Conservation (phyloP, 2,329 filamentous ascomycete species). For the Hirsutella thompsonii region DNA sequence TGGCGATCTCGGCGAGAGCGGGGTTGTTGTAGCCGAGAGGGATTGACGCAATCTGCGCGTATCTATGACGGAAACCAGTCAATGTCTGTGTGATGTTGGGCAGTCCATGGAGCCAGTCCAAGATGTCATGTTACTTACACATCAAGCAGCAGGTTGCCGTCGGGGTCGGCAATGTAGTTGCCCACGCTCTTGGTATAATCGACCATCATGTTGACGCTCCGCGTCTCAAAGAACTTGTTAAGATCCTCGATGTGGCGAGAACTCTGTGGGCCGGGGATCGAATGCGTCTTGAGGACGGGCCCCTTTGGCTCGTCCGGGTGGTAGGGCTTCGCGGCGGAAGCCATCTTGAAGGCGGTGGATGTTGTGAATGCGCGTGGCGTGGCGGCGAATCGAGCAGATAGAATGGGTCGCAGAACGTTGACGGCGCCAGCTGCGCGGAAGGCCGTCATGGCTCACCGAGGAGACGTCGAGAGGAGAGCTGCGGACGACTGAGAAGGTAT, state of each 20-base stretch:
- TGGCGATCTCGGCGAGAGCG: conserved; percentile 53
- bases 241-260: conserved; percentile 57
- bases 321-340: conserved; percentile 23
- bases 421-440: conserved; percentile 6
- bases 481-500: not conserved
- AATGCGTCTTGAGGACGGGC: conserved; percentile 38
- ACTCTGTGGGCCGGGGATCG: conserved; percentile 65
- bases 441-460: conserved; percentile 4
- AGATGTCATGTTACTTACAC: no score
- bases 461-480: not conserved
- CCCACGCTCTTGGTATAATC: conserved; percentile 64
- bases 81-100: no score
- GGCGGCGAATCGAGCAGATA: conserved; percentile 1
- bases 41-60: conserved; percentile 88
- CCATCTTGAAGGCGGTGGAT: conserved; percentile 10
- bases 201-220: conserved; percentile 71
- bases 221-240: conserved; percentile 70
- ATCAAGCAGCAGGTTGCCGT: conserved; percentile 61
- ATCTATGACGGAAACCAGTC: conserved; percentile 31
- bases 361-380: conserved; percentile 6
- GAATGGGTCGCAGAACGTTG: conserved; percentile 2
- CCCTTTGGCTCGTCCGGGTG: conserved; percentile 36
- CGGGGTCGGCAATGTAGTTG: conserved; percentile 68
- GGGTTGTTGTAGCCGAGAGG: conserved; percentile 90
- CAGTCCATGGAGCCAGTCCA: no score